Evolutionary conservation across 441 rosid species (phyloP).

Genomic region (Populus tomentosa): DNA sequence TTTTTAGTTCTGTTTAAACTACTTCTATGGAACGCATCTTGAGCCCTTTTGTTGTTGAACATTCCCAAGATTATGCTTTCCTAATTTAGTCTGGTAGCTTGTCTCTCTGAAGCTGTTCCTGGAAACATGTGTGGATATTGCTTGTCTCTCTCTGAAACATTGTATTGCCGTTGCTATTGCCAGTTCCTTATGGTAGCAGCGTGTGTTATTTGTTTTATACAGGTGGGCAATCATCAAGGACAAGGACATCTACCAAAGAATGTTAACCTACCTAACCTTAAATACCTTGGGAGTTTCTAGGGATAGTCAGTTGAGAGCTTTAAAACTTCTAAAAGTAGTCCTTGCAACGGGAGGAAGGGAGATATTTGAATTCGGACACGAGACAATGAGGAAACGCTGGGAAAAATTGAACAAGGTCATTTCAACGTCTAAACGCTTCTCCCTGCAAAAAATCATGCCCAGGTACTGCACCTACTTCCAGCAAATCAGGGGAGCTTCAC

Average conservation of each 20-base stretch:
- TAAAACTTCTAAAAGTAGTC: conserved; percentile 39
- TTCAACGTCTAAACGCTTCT: conserved; percentile 38
- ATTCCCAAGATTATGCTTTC: not conserved
- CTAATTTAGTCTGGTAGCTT: not conserved
- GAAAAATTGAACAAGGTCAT: conserved; percentile 22
- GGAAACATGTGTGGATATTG: not conserved
- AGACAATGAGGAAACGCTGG: conserved; percentile 48
- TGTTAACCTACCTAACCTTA: conserved; percentile 1
- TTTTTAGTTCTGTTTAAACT: not conserved
- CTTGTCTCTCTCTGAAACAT: not conserved
- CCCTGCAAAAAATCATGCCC: conserved; percentile 38
- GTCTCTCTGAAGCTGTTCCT: not conserved
- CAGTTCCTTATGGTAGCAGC: not conserved
- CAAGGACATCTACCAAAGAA: conserved; percentile 38
- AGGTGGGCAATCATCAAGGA: conserved; percentile 62
- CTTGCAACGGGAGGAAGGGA: conserved; percentile 19
- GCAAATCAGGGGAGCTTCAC: conserved; percentile 34
- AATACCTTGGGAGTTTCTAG: conserved; percentile 35
- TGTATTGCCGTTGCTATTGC: not conserved
- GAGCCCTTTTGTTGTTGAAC: not conserved
- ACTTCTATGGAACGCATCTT: not conserved
- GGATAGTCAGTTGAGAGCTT: conserved; percentile 45
- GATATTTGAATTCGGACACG: conserved; percentile 39
- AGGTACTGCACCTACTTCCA: conserved; percentile 33
- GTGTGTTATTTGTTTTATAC: not conserved